These are phyloP conservation scores for Anthracocystis walkeri DNA, from an alignment of 1,284 basidiomycete genomes.

Conservation along the genomic window DNA sequence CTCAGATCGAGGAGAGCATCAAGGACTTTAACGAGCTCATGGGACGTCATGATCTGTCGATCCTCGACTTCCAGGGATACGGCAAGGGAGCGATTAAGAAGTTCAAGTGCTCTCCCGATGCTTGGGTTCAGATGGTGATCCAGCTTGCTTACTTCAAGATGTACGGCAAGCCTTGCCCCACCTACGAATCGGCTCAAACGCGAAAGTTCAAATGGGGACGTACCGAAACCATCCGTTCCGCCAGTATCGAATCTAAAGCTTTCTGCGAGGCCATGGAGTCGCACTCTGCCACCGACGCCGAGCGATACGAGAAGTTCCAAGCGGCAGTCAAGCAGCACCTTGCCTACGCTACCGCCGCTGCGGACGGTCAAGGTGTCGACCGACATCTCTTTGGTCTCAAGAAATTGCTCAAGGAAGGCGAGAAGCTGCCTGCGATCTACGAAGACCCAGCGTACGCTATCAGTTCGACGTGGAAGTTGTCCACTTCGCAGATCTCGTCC, in stretches of 20 bases:
- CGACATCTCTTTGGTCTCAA: conserved; percentile 93
- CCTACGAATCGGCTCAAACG: conserved; percentile 95
- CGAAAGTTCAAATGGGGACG: conserved; percentile 90
- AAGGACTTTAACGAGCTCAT: conserved; percentile 82
- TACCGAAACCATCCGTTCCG: conserved; percentile 92
- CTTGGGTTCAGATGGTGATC: conserved; percentile 93
- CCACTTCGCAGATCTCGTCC: conserved; percentile 87
- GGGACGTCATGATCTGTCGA: conserved; percentile 82
- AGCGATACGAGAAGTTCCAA: conserved; percentile 80
- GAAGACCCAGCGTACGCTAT: conserved; percentile 79
- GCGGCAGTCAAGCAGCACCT: conserved; percentile 84
- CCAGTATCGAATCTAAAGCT: conserved; percentile 83
- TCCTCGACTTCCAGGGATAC: conserved; percentile 88
- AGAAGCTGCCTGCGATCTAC: conserved; percentile 83
- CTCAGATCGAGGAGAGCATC: conserved; percentile 75
- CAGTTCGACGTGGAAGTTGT: conserved; percentile 90
- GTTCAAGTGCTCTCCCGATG: conserved; percentile 89
- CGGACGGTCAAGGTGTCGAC: conserved; percentile 94
- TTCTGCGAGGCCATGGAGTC: conserved; percentile 91
- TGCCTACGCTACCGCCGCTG: conserved; percentile 88
- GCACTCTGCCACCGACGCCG: conserved; percentile 73
- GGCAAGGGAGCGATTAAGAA: conserved; percentile 90
- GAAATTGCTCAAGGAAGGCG: conserved; percentile 81
- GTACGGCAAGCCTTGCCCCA: conserved; percentile 80
- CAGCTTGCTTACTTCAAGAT: conserved; percentile 92